phyloP scores from a whole-genome alignment of 179 eudicot species.

The Sideroxylon spinosum region DNA sequence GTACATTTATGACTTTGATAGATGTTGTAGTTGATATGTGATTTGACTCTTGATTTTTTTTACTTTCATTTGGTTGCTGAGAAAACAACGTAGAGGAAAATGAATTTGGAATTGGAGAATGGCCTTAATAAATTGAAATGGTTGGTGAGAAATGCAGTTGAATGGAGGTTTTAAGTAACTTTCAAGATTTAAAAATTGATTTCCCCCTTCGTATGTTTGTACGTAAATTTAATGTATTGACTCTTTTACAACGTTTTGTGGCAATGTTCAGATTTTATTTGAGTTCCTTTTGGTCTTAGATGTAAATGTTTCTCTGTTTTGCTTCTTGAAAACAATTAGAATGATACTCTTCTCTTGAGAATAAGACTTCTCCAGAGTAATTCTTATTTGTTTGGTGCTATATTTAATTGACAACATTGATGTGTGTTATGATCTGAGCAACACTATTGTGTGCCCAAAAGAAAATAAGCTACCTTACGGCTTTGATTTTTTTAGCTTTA shows the following conservation, averaged over 20 bases:
- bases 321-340: background rate
- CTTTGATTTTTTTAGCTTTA: too few relatives aligned
- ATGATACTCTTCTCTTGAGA: background rate
- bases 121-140: background rate
- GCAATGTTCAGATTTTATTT: too few relatives aligned
- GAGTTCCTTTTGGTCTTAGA: too few relatives aligned
- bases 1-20: too few relatives aligned
- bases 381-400: too few relatives aligned
- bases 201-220: background rate
- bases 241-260: too few relatives aligned
- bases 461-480: too few relatives aligned
- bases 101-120: background rate
- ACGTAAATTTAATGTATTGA: too few relatives aligned
- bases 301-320: background rate
- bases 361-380: too few relatives aligned
- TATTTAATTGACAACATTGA: too few relatives aligned
- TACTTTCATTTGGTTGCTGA: background rate
- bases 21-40: background rate
- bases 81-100: background rate
- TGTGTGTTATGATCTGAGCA: too few relatives aligned
- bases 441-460: too few relatives aligned
- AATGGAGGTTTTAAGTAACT: background rate
- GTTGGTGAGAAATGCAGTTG: background rate
- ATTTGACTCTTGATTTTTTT: background rate
- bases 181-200: background rate